Evolutionary conservation across 148 eudicot species (phyloP).

Genomic region (Vaccinium darrowii): DNA sequence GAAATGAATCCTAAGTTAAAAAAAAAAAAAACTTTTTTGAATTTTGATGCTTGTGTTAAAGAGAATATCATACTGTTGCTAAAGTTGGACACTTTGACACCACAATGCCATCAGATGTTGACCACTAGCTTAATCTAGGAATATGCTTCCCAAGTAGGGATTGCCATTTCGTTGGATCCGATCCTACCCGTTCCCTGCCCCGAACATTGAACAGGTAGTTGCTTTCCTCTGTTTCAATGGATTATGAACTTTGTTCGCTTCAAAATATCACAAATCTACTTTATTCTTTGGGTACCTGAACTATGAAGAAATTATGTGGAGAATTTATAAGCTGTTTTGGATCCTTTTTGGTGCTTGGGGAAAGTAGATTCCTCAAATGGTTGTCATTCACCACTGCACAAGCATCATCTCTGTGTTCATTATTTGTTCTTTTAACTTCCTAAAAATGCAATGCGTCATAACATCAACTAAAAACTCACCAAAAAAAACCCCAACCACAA

Average conservation of each 20-base stretch:
- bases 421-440: conserved; percentile 73
- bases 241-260: conserved; percentile 18
- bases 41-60: background rate
- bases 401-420: conserved; percentile 75
- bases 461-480: background rate
- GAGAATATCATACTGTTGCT: background rate
- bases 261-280: conserved; percentile 15
- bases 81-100: background rate
- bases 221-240: conserved; percentile 23
- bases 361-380: conserved; percentile 38
- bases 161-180: too few relatives aligned
- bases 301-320: background rate
- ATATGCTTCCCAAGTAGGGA: conserved; percentile 22
- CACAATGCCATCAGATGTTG: background rate
- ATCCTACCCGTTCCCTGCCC: too few relatives aligned
- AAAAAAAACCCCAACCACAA: background rate
- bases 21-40: too few relatives aligned
- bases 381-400: conserved; percentile 60
- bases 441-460: conserved; percentile 31
- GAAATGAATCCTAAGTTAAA: too few relatives aligned
- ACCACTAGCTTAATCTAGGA: conserved; percentile 17
- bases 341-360: conserved; percentile 23
- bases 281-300: background rate
- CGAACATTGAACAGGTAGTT: conserved; percentile 15
- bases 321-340: conserved; percentile 19